These are phyloP conservation scores for Rhizopus microsporus DNA, from an alignment of 371 early-diverging fungal genomes.

Conservation along the genomic window DNA sequence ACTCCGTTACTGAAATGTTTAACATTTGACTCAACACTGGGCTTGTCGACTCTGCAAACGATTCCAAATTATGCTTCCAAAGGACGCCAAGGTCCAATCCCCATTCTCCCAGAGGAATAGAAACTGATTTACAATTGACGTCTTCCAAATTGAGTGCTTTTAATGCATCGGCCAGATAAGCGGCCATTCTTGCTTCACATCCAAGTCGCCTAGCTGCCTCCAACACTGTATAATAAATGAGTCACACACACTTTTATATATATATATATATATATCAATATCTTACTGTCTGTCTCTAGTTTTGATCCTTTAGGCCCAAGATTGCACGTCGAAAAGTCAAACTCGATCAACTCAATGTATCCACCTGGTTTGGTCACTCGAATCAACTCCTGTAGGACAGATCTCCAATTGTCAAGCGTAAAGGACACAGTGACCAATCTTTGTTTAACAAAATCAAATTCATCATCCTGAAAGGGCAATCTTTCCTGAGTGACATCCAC, in stretches of 20 bases:
- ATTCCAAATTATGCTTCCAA: constrained; percentile 37
- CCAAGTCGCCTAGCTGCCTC: constrained; percentile 9
- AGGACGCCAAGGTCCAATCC: constrained; percentile 33
- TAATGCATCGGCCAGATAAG: constrained; percentile 17
- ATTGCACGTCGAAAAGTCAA: constrained; percentile 19
- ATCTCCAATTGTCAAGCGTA: constrained; percentile 24
- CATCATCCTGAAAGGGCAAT: constrained; percentile 33
- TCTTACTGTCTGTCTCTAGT: constrained; percentile 18
- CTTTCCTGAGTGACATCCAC: constrained; percentile 16
- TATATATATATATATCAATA: background rate
- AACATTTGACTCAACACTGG: constrained; percentile 22
- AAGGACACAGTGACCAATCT: constrained; percentile 21
- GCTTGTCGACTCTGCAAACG: constrained; percentile 23
- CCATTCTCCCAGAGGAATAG: constrained; percentile 36
- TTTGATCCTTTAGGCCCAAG: constrained; percentile 15
- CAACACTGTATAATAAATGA: constrained; percentile 15
- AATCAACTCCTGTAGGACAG: background rate
- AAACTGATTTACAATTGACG: constrained; percentile 18
- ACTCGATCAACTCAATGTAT: constrained; percentile 40
- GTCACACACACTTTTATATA: background rate
- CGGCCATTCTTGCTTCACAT: constrained; percentile 26
- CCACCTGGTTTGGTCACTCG: constrained; percentile 44
- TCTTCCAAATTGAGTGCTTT: constrained; percentile 19
- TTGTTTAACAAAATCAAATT: constrained; percentile 37
- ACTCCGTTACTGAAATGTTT: constrained; percentile 13